These are phyloP conservation scores for Sugiyamaella sp. DNA, from an alignment of 1,139 yeast genomes.

Conservation along the genomic window DNA sequence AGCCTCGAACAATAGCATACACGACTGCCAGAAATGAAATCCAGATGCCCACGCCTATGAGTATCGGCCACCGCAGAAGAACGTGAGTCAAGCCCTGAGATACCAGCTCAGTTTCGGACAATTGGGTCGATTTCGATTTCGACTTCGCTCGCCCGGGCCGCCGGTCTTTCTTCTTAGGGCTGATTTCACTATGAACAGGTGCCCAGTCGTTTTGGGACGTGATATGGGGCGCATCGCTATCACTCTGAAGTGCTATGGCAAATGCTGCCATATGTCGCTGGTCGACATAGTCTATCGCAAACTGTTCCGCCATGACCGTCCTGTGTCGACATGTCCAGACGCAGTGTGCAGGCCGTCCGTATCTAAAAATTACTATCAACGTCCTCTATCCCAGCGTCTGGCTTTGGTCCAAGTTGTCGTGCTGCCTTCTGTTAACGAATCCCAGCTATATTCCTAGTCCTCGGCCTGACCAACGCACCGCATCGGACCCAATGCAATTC, in stretches of 20 bases:
- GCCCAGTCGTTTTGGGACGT: conserved; percentile 71
- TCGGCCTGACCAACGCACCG: too few relatives aligned
- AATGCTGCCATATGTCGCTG: conserved; percentile 33
- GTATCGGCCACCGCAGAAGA: conserved; percentile 66
- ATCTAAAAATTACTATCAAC: too few relatives aligned
- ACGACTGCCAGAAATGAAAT: conserved; percentile 51
- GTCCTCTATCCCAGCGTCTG: too few relatives aligned
- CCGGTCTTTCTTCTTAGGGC: conserved; percentile 24
- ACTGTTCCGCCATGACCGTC: conserved; percentile 21
- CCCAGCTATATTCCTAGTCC: too few relatives aligned
- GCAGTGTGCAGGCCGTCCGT: too few relatives aligned
- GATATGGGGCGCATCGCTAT: conserved; percentile 42
- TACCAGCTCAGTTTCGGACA: conserved; percentile 21
- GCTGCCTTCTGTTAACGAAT: too few relatives aligned
- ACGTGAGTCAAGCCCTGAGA: conserved; percentile 51
- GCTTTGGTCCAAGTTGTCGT: too few relatives aligned
- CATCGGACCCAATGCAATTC: too few relatives aligned
- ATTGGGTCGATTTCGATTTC: background rate
- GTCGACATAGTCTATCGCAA: conserved; percentile 39
- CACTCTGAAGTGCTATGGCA: conserved; percentile 17
- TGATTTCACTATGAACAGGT: conserved; percentile 49
- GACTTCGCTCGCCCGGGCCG: too few relatives aligned
- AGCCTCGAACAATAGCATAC: conserved; percentile 58
- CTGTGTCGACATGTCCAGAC: background rate
- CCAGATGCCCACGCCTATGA: conserved; percentile 58